Conservation (phyloP, 1,284 basidiomycete genomes). For the Ceratobasidium sp. region DNA sequence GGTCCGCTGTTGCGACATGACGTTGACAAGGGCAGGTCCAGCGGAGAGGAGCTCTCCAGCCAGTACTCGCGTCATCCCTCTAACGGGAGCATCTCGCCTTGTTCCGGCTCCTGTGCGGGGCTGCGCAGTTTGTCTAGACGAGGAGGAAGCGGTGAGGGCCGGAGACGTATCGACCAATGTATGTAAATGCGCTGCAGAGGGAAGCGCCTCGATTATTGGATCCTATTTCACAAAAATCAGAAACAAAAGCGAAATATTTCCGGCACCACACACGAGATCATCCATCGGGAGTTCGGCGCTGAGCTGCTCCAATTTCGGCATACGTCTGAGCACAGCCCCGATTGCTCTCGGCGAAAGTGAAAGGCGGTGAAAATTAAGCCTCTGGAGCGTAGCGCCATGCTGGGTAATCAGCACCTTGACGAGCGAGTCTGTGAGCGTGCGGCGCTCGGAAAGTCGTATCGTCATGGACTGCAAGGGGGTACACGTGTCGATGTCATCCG, state of each 20-base stretch:
- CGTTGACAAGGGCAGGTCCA: constrained; percentile 27
- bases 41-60: constrained; percentile 20
- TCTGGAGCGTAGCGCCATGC: constrained; percentile 24
- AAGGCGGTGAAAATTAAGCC: constrained; percentile 28
- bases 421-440: constrained; percentile 13
- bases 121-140: constrained; percentile 2
- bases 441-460: constrained; percentile 16
- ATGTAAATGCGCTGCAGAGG: constrained; percentile 24
- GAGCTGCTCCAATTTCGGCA: constrained; percentile 38
- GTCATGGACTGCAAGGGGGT: constrained; percentile 18
- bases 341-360: constrained; percentile 2
- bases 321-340: constrained; percentile 17
- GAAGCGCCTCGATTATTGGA: constrained; percentile 32
- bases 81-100: background rate
- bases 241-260: constrained; percentile 5
- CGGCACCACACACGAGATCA: constrained; percentile 24
- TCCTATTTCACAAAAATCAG: constrained; percentile 25
- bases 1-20: constrained; percentile 36
- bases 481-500: no score
- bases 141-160: background rate
- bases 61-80: constrained; percentile 31
- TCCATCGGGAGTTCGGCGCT: constrained; percentile 33
- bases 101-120: background rate
- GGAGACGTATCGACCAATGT: constrained; percentile 39
- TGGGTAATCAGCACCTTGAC: constrained; percentile 20